Base-by-base conservation (phyloP, 2,329 filamentous ascomycete genomes). In the Cercospora beticola region DNA sequence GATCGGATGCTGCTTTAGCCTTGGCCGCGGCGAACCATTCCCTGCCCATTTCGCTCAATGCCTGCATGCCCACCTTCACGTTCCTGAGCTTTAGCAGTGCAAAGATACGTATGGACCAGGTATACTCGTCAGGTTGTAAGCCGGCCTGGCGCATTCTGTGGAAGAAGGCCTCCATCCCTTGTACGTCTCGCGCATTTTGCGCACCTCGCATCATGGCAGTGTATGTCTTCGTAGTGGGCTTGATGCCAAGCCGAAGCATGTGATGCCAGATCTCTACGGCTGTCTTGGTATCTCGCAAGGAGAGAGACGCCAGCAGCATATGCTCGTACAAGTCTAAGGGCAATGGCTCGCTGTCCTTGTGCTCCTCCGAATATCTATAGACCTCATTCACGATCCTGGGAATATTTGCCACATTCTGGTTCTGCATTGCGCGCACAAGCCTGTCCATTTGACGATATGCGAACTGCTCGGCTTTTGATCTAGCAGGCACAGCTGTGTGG, bases 151-250 rank as follows among this genome's bases (percentile, higher is more conserved):
- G 75, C 79, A 95, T 87, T 71, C 86, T 87, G 0, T 79, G 73
- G 92, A 92, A 96, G 33, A 93, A 84, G 0, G 83, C 83, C 65
- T 89, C 86, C 69, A 94, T 82, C 23, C 85, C 87, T n/a, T 82
- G 77, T 0, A 83, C 72, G 73, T 92, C 88, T 64, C 83, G 83
- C 61, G 87, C 84, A 61, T 83, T 84, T 75, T 86, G 86, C 79
- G 89, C 92, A 1, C 92, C 92, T 66, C 87, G 84, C 72, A 95
- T 86, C 86, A 95, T 90, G 54, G 87, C 82, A 46, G 88, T 90
- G 86, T 91, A 95, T 0, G 91, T 90, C 72, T 82, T 85, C 65
- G 90, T 74, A 6, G 85, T 88, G 14, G 91, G 89, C 66, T 81
- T 78, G 31, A 90, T 76, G 0, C 86, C 87, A 62, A 86, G 78